Base-by-base conservation (phyloP, 768 basidiomycete genomes). In the Atractiella rhizophila region DNA sequence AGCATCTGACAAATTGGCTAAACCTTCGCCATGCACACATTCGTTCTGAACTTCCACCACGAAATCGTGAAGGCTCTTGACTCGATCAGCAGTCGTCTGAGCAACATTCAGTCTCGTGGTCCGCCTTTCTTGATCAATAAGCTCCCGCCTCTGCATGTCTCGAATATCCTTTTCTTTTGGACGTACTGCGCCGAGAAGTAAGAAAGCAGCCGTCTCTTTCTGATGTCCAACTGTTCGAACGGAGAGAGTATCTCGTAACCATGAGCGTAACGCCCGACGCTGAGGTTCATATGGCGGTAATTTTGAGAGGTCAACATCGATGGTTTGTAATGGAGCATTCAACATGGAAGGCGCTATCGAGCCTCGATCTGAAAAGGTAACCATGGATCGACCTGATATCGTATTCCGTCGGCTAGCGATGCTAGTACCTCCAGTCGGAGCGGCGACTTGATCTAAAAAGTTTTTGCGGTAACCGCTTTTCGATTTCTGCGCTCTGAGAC, bases 131-230 rank as follows among this genome's bases (percentile, higher is more conserved):
- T 44, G 40, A 35, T 48, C 47, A 25, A 48, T 41, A 12, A 39
- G 39, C 16, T 48, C 47, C 28, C 47, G 47, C 21, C 39, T 40
- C 19, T 25, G 29, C 23, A 48, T 44, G 32, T 44, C 47, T 32
- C 38, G 5, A 21, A 48, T 40, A 37, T 48, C 47, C 6, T 36
- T 27, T 3, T 48, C 43, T 12, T 31, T 19, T n/a, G 47, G 47
- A 1, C 33, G 27, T 12, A 42, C 34, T 2, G 47, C 39, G 1
- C 40, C 43, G 1, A 32, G 37, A 1, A 48, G 40, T 9, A 48
- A 28, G 40, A 48, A 48, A 9, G 43, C 43, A 2, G 43, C 43
- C 23, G 40, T 44, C 18, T 48, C 43, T 28, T 32, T 28, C 32
- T 44, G 37, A 34, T 48, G 47, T 9, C 47, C 43, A 13, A 48